These are phyloP conservation scores for Gossypium bickii DNA, from an alignment of 345 rosid species.

Conservation along the genomic window DNA sequence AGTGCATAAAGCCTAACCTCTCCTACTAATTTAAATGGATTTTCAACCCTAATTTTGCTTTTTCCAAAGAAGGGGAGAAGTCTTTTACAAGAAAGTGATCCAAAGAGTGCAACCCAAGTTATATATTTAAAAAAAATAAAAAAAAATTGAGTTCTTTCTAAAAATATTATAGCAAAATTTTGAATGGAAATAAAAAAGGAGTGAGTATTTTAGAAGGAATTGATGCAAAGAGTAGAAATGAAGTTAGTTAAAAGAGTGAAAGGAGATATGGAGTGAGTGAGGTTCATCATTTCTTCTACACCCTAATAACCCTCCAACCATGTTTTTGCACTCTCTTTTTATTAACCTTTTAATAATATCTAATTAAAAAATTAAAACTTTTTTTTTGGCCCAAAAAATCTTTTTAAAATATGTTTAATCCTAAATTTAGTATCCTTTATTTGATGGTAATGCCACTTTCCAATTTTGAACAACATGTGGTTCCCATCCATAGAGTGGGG, in stretches of 20 bases:
- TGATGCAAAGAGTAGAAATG: constrained; percentile 34
- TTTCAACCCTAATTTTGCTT: constrained; percentile 10
- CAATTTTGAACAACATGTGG: background rate
- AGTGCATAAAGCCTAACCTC: constrained; percentile 20
- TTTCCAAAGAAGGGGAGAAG: constrained; percentile 20
- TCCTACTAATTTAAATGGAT: background rate
- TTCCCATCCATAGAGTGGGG: background rate
- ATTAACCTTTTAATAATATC: too few species aligned
- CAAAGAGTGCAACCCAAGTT: constrained; percentile 49
- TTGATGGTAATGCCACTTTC: background rate
- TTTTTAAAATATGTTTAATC: background rate
- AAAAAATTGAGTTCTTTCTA: background rate
- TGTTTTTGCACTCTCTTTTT: too few species aligned
- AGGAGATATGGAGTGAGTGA: constrained; percentile 15
- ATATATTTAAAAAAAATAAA: constrained; percentile 4
- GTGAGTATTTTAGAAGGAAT: constrained; percentile 33
- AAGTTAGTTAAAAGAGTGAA: constrained; percentile 31
- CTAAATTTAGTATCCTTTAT: background rate
- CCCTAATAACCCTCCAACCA: background rate
- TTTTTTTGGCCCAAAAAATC: background rate
- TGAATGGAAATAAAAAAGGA: background rate
- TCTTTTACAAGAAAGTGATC: constrained; percentile 36
- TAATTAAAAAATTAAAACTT: too few species aligned
- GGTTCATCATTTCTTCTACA: constrained; percentile 24
- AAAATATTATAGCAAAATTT: background rate